Conservation (phyloP, 2,329 filamentous ascomycete species). For the Celoporthe dispersa region DNA sequence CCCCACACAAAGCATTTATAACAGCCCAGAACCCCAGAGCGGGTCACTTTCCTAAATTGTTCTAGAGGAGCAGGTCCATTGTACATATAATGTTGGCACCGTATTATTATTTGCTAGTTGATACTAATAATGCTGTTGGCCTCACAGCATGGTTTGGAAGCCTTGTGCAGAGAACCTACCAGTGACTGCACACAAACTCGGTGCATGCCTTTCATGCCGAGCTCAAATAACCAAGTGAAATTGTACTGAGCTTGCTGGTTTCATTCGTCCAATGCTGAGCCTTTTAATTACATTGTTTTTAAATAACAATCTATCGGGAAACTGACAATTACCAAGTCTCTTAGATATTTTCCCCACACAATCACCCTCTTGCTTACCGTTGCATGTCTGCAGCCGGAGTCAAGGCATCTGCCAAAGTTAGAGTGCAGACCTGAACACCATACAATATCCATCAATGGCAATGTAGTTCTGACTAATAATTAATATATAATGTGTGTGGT, state of each 20-base stretch:
- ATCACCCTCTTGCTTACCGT: no score
- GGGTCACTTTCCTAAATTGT: not conserved
- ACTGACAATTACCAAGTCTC: no score
- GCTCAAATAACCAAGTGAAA: not conserved
- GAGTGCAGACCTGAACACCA: not conserved
- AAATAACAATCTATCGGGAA: no score
- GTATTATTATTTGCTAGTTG: not conserved
- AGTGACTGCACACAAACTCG: not conserved
- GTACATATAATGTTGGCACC: not conserved
- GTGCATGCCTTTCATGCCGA: not conserved
- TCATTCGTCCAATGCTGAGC: not conserved
- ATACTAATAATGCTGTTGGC: not conserved
- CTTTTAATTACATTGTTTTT: not conserved
- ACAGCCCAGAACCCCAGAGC: not conserved
- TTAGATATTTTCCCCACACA: no score
- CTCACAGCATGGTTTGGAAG: not conserved
- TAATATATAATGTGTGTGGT: not conserved
- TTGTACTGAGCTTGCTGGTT: not conserved
- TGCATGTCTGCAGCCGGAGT: not conserved
- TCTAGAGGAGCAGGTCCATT: not conserved
- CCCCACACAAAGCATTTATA: not conserved
- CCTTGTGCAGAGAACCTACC: not conserved
- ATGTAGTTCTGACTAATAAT: not conserved
- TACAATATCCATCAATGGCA: not conserved
- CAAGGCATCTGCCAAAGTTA: not conserved